Percentiles rank a stretch among this genome's conserved stretches.
phyloP scores from a whole-genome alignment of 2,329 filamentous ascomycete species.

The Ascochyta clinopodiicola region DNA sequence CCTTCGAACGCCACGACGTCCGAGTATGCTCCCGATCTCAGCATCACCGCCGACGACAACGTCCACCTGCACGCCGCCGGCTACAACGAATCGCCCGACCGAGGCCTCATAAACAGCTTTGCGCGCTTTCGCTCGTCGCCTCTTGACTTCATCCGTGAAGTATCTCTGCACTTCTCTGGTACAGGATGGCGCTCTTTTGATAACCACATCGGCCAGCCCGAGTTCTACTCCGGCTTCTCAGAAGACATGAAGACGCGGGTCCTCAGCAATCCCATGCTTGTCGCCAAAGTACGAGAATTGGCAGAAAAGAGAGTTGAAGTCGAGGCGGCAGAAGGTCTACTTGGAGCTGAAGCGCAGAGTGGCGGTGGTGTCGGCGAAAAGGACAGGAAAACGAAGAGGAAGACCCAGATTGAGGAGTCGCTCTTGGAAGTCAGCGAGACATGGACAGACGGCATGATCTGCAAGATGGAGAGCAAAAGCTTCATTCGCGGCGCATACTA shows the following conservation, averaged over 20 bases:
- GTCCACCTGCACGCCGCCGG: slow-evolving; percentile 55
- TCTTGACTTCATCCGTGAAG: slow-evolving; percentile 85
- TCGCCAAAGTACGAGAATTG: slow-evolving; percentile 75
- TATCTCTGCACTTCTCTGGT: slow-evolving; percentile 90
- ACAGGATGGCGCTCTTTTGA: slow-evolving; percentile 97
- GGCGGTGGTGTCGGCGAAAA: slow-evolving; percentile 50
- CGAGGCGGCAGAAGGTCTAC: slow-evolving; percentile 77
- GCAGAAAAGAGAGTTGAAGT: slow-evolving; percentile 75
- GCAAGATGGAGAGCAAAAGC: slow-evolving; percentile 94
- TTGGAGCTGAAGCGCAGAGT: slow-evolving; percentile 24
- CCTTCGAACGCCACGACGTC: slow-evolving; percentile 5
- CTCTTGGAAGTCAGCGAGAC: slow-evolving; percentile 82
- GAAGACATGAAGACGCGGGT: slow-evolving; percentile 86
- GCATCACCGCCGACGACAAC: slow-evolving; percentile 53
- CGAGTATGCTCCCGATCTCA: slow-evolving; percentile 53
- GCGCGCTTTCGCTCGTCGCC: slow-evolving; percentile 80
- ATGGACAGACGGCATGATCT: slow-evolving; percentile 95
- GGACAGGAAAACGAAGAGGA: slow-evolving; percentile 64
- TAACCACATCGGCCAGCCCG: slow-evolving; percentile 83
- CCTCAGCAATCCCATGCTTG: slow-evolving; percentile 76
- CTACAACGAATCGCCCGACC: slow-evolving; percentile 59
- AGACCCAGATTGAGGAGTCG: slow-evolving; percentile 74
- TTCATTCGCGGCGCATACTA: slow-evolving; percentile 96
- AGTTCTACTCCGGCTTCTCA: slow-evolving; percentile 91
- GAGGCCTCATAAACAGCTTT: slow-evolving; percentile 80